These are phyloP conservation scores for Peniophora sp. DNA, from an alignment of 1,284 basidiomycete species.

Conservation along the genomic window DNA sequence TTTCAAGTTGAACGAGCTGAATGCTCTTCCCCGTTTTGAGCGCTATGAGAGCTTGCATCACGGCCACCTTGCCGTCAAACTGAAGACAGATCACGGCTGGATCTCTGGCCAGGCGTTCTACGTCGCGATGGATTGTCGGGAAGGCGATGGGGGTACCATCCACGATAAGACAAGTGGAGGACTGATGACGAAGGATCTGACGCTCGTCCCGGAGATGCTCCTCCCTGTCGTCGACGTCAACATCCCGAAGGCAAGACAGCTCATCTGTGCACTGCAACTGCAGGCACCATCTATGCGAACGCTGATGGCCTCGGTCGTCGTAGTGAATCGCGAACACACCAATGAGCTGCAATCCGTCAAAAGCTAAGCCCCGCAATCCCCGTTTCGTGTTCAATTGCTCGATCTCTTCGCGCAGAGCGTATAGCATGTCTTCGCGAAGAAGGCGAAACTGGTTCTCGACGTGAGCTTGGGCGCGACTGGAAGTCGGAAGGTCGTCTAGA, in stretches of 20 bases:
- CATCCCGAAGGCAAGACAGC: constrained; percentile 30
- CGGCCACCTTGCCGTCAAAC: constrained; percentile 33
- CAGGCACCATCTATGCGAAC: constrained; percentile 37
- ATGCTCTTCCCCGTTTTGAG: constrained; percentile 30
- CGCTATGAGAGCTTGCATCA: constrained; percentile 26
- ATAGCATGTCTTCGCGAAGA: constrained; percentile 56
- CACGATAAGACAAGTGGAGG: constrained; percentile 39
- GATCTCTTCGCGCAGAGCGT: constrained; percentile 54
- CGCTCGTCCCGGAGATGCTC: constrained; percentile 31
- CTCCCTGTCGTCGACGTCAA: constrained; percentile 14
- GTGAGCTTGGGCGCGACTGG: constrained; percentile 34
- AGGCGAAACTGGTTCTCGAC: constrained; percentile 60
- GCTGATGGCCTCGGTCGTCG: constrained; percentile 25
- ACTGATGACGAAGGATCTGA: constrained; percentile 40
- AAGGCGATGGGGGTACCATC: constrained; percentile 41
- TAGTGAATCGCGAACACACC: too few relatives aligned
- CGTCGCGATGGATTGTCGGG: constrained; percentile 43
- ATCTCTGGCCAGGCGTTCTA: constrained; percentile 36
- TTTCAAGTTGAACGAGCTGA: constrained; percentile 46
- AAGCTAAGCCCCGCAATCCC: constrained; percentile 28
- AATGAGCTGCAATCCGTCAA: constrained; percentile 30
- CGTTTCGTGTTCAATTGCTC: constrained; percentile 40
- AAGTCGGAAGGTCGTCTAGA: constrained; percentile 33
- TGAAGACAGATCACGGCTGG: constrained; percentile 44
- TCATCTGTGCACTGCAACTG: constrained; percentile 33